Conservation (phyloP, 164 flowering plant species). For the grape (Vitis vinifera) region DNA sequence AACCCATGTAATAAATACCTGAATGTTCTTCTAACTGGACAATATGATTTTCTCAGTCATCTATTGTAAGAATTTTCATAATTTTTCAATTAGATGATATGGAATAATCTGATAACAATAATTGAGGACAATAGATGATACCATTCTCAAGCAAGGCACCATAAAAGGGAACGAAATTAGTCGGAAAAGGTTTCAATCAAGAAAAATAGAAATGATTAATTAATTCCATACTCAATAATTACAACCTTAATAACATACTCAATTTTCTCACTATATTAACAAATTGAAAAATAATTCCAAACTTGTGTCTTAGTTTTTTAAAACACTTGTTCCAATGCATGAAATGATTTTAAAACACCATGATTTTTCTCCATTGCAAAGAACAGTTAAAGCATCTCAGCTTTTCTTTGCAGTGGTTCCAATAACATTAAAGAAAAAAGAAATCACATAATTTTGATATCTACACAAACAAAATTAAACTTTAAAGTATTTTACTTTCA, state of each 20-base stretch:
- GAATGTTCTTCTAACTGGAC: too few relatives aligned
- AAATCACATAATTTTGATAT: conserved; percentile 93
- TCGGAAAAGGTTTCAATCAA: too few relatives aligned
- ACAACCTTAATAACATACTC: conserved; percentile 7
- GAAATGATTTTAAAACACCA: too few relatives aligned
- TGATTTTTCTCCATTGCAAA: conserved; percentile 94
- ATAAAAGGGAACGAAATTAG: neutral
- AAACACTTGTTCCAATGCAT: conserved; percentile 7
- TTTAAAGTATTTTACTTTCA: neutral
- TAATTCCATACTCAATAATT: conserved; percentile 6
- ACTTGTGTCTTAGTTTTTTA: conserved; percentile 88
- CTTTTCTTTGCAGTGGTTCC: conserved; percentile 93
- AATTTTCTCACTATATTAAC: conserved; percentile 79
- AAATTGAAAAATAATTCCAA: conserved; percentile 25
- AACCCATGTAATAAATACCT: too few relatives aligned
- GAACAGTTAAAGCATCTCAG: conserved; percentile 86
- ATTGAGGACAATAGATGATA: conserved; percentile 34
- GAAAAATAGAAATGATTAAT: conserved; percentile 29
- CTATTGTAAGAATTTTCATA: too few relatives aligned
- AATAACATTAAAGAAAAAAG: conserved; percentile 80
- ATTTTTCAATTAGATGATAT: too few relatives aligned
- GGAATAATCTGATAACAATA: too few relatives aligned
- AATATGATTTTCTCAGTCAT: too few relatives aligned
- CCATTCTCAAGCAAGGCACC: conserved; percentile 55
- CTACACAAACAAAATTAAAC: conserved; percentile 40